Evolutionary conservation across 768 basidiomycete species (phyloP).

Genomic region (Strobilomyces echinocephalus): DNA sequence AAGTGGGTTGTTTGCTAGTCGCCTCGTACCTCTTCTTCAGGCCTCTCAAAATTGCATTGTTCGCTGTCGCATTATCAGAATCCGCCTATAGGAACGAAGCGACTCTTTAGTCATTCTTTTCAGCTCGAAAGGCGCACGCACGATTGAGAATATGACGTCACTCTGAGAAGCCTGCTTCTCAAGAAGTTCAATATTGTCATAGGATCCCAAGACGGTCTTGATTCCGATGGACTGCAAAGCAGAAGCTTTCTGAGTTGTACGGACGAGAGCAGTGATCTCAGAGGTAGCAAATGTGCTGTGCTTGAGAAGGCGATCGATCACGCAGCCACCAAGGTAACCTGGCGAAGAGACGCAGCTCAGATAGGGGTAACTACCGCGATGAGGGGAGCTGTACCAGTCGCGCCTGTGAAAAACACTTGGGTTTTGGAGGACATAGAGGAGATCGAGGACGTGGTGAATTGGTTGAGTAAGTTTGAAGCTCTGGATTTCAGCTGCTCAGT

Average conservation of each 20-base stretch:
- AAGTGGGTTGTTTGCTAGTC: conserved; percentile 40
- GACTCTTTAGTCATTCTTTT: background rate
- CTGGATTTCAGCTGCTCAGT: background rate
- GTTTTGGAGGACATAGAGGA: conserved; percentile 18
- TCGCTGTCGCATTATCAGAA: conserved; percentile 43
- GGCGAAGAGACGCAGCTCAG: background rate
- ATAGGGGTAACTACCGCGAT: background rate
- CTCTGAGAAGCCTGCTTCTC: conserved; percentile 41
- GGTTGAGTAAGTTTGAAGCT: too few species aligned
- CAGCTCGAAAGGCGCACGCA: conserved; percentile 13
- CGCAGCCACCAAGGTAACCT: conserved; percentile 35
- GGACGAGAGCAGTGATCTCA: conserved; percentile 27
- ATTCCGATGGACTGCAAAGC: conserved; percentile 22
- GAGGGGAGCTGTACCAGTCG: conserved; percentile 12
- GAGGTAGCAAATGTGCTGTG: conserved; percentile 21
- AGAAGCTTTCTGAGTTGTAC: conserved; percentile 26
- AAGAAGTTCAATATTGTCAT: conserved; percentile 39
- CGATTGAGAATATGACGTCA: conserved; percentile 41
- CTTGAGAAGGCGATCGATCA: conserved; percentile 28
- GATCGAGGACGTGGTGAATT: background rate
- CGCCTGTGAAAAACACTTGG: conserved; percentile 18
- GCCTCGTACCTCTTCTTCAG: conserved; percentile 41
- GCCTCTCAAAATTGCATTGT: conserved; percentile 47
- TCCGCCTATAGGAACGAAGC: conserved; percentile 33
- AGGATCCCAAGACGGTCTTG: conserved; percentile 38